Base-by-base conservation (phyloP, 352 stramenopile species). In the Phytophthora gonapodyides region DNA sequence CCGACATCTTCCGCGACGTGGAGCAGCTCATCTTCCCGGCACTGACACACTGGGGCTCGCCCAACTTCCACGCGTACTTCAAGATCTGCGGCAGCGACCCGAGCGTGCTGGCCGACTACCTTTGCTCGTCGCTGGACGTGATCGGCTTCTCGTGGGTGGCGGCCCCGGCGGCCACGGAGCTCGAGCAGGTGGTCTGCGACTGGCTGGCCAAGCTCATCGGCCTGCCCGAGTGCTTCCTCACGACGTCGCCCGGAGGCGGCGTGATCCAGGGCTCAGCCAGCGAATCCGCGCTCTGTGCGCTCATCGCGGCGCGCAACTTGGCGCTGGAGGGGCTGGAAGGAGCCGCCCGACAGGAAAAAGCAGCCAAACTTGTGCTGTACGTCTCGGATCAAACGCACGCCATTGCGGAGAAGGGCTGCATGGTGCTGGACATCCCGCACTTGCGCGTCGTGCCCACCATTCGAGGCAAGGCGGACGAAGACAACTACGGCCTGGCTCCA, bases 361-460 rank as follows among this genome's bases (percentile, higher is more conserved):
- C 67, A 5, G 50, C 72, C 15, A 76, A 80, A 11, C 70, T 91
- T 15, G 77, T 84, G 10, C 57, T 82, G 17, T 91, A 93, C 65
- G 69, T 83, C 6, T 88, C 75, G 33, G 81, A 91, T 52, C 84
- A 93, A 68, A 88, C 81, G 3, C 81, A 93, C 54, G 74, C 77
- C 6, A 84, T 85, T 57, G 81, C 72, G 2, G 64, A 84, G 56
- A 93, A 93, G 53, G 80, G 78, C 6, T 82, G 74, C 57, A 87
- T 87, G 65, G 76, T 93, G 38, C 64, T 90, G 17, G 82, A 87
- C 13, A 71, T 90, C 37, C 65, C 73, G 0, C 75, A 87, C 36
- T 53, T 89, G 47, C 78, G 80, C 19, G 65, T 82, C 9, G 67
- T 93, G 33, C 61, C 71, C 30, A 88, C 78, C 1, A 65, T 66